Base-by-base conservation (phyloP, 208 protist genomes). In the Angomonas ambiguus region DNA sequence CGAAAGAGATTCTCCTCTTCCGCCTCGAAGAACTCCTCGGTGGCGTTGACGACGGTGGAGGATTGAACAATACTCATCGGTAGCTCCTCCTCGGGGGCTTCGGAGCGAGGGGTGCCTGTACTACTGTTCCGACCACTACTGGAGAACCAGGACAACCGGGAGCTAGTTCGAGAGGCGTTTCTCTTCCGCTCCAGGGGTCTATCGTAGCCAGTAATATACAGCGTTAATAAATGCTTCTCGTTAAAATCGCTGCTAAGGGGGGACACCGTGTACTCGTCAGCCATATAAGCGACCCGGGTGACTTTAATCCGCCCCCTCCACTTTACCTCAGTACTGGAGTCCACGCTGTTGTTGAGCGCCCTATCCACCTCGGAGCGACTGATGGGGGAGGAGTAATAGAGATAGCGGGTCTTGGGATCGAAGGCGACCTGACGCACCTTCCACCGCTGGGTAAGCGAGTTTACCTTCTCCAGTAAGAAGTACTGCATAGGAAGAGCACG, bases 231-330 rank as follows among this genome's bases (percentile, higher is more conserved):
- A 18, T 72, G 30, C 28, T 69, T 53, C 51, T 78, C 73, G 13
- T 83, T 62, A 51, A 83, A 83, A 57, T 79, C 69, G 27, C 25
- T 45, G 58, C 70, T 73, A 48, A 45, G 65, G 0, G 72, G 67
- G 10, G 67, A 60, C 13, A 83, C 69, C 13, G 70, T 70, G 65
- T 77, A 74, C 45, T 83, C 73, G 24, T 83, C 78, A 5, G 74
- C 78, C 8, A 70, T 63, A 61, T 75, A 74, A 11, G 60, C 55
- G 48, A 83, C 59, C 55, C 65, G 62, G 22, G 62, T 70, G 22
- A 83, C 67, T 55, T 83, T 83, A 20, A 83, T 68, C 67, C 79
- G 79, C 0, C 71, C 63, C 25, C 66, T 66, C 78, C 78, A 83
- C 64, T 58, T 71, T 31, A 81, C 76, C 57, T 77, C 69, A 27